phyloP scores from a whole-genome alignment of 192 early-diverging fungal species.

The Dimargaris cristalligena region DNA sequence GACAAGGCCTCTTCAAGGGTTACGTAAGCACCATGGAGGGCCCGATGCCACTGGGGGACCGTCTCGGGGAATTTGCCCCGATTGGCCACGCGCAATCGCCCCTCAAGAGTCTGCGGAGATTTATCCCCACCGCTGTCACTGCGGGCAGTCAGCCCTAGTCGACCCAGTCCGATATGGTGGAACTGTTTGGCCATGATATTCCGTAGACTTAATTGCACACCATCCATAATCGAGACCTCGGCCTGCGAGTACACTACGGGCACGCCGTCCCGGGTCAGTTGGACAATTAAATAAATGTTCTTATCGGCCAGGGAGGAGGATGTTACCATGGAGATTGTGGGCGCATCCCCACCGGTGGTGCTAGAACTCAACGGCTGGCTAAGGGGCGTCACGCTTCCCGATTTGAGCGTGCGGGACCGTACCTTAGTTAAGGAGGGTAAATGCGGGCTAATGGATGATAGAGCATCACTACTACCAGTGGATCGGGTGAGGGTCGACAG shows the following conservation, averaged over 20 bases:
- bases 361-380: background rate
- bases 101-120: too few relatives aligned
- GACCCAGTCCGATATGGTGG: background rate
- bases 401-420: constrained; percentile 14
- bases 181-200: constrained; percentile 1
- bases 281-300: constrained; percentile 77
- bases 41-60: constrained; percentile 17
- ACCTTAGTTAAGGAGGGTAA: constrained; percentile 17
- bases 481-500: too few relatives aligned
- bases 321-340: constrained; percentile 54
- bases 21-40: constrained; percentile 19
- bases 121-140: too few relatives aligned
- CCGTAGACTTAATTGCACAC: background rate
- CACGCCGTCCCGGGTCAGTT: constrained; percentile 71
- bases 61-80: background rate
- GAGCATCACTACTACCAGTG: too few relatives aligned
- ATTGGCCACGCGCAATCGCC: background rate
- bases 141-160: too few relatives aligned
- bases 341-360: constrained; percentile 9
- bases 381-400: constrained; percentile 20
- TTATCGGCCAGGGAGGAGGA: constrained; percentile 82
- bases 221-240: constrained; percentile 16
- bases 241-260: constrained; percentile 65
- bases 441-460: too few relatives aligned
- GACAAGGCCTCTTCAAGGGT: constrained; percentile 26